Evolutionary conservation across 116 monocot species (phyloP).

Genomic region (Cymodocea nodosa): DNA sequence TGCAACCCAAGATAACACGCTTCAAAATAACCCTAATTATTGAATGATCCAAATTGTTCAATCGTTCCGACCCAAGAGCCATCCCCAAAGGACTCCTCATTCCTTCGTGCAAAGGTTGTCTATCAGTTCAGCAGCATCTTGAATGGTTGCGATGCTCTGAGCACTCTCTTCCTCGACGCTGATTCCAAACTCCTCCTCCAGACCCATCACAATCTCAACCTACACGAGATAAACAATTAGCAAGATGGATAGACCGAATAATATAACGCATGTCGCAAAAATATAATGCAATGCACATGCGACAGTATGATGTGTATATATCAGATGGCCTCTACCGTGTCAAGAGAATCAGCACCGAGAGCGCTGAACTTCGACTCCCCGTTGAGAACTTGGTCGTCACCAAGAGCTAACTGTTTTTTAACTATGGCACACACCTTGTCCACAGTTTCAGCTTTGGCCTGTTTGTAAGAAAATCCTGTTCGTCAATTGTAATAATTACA

Average conservation of each 20-base stretch:
- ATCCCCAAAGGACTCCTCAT: neutral
- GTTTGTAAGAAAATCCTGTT: neutral
- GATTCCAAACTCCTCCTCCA: constrained; percentile 43
- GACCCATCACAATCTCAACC: constrained; percentile 53
- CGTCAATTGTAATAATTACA: neutral
- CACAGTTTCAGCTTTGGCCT: constrained; percentile 37
- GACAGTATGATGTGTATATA: no score
- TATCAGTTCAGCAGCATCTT: constrained; percentile 39
- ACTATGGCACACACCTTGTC: constrained; percentile 34
- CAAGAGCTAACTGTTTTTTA: constrained; percentile 35
- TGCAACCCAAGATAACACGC: no score
- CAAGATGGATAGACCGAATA: no score
- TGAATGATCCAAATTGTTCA: neutral
- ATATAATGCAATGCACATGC: no score
- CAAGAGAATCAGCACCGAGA: constrained; percentile 43
- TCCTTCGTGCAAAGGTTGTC: constrained; percentile 18
- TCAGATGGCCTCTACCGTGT: constrained; percentile 12
- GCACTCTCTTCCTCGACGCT: constrained; percentile 32
- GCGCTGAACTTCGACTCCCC: constrained; percentile 27
- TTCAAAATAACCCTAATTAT: no score
- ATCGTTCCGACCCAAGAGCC: neutral
- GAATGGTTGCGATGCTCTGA: constrained; percentile 29
- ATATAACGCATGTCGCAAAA: no score
- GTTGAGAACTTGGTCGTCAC: constrained; percentile 9
- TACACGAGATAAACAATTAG: neutral